Conservation (phyloP, 2,329 filamentous ascomycete genomes). For the Fusarium piperis region DNA sequence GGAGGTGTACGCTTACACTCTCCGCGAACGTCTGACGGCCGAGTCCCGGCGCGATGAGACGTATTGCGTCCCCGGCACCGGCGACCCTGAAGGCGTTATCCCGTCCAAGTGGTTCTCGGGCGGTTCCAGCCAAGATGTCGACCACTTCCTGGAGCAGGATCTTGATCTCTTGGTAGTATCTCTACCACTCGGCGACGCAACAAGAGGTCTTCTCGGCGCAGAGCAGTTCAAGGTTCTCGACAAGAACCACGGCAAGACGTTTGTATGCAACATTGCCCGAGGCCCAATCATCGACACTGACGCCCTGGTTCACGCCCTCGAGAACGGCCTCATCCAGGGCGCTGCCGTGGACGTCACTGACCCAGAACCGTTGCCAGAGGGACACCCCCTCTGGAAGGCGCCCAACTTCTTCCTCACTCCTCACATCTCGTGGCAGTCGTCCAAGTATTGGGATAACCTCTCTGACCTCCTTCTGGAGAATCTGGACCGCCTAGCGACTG, state of each 20-base stretch:
- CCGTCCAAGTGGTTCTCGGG: constrained; percentile 56
- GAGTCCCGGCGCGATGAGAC: constrained; percentile 66
- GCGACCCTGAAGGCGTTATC: constrained; percentile 54
- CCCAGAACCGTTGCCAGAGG: constrained; percentile 73
- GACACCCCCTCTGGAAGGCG: constrained; percentile 71
- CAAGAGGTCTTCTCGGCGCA: constrained; percentile 52
- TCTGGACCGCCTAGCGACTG: constrained; percentile 40
- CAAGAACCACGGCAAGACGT: constrained; percentile 50
- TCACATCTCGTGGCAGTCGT: constrained; percentile 50
- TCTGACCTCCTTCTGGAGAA: constrained; percentile 44
- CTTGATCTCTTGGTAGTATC: constrained; percentile 57
- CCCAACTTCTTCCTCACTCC: constrained; percentile 69
- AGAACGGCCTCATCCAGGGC: constrained; percentile 54
- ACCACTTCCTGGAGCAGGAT: constrained; percentile 54
- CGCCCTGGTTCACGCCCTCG: constrained; percentile 67
- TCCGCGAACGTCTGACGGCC: constrained; percentile 65
- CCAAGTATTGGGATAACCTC: constrained; percentile 40
- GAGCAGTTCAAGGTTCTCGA: constrained; percentile 54
- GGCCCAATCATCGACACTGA: constrained; percentile 55
- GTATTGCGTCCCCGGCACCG: constrained; percentile 72
- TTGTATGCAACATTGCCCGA: constrained; percentile 73
- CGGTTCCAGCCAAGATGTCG: constrained; percentile 43
- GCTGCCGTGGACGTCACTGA: constrained; percentile 78
- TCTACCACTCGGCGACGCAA: constrained; percentile 46
- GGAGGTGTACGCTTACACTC: constrained; percentile 74